Conservation (phyloP, 1,284 basidiomycete species). For the Sanghuangporus sanghuang region DNA sequence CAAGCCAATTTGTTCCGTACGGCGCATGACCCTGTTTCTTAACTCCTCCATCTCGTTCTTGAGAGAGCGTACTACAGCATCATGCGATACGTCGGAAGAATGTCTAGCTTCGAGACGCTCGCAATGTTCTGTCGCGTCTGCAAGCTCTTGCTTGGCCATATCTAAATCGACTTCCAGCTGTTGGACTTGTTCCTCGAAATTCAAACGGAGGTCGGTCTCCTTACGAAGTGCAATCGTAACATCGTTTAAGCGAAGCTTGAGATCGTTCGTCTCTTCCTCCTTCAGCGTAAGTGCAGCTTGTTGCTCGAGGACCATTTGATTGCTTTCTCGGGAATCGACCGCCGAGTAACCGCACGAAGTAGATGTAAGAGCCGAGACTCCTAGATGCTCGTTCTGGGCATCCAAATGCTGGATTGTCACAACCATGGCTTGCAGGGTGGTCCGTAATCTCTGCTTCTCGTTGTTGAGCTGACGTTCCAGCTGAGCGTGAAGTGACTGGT, state of each 20-base stretch:
- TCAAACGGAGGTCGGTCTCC: conserved; percentile 7
- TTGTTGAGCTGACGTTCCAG: not conserved
- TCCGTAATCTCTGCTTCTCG: not conserved
- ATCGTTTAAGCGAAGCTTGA: conserved; percentile 11
- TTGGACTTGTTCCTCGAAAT: conserved; percentile 38
- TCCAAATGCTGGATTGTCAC: conserved; percentile 7
- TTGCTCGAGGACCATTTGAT: not conserved
- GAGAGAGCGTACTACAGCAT: conserved; percentile 47
- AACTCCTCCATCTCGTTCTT: conserved; percentile 60
- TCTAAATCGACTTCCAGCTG: conserved; percentile 57
- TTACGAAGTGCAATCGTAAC: not conserved
- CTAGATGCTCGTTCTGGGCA: not conserved
- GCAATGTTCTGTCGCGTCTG: conserved; percentile 51
- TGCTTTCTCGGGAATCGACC: not conserved
- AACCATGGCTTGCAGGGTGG: not conserved
- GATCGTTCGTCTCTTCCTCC: conserved; percentile 8
- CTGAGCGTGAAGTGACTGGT: not conserved
- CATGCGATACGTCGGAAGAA: conserved; percentile 52
- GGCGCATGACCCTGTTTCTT: conserved; percentile 51
- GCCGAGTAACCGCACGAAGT: not conserved
- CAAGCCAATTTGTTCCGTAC: conserved; percentile 65
- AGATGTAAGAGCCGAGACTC: not conserved
- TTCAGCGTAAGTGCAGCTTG: not conserved
- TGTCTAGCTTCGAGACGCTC: conserved; percentile 57
- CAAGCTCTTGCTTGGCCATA: conserved; percentile 45